These are phyloP conservation scores for Suhomyces wounanorum DNA, from an alignment of 1,139 yeast genomes.

Conservation along the genomic window DNA sequence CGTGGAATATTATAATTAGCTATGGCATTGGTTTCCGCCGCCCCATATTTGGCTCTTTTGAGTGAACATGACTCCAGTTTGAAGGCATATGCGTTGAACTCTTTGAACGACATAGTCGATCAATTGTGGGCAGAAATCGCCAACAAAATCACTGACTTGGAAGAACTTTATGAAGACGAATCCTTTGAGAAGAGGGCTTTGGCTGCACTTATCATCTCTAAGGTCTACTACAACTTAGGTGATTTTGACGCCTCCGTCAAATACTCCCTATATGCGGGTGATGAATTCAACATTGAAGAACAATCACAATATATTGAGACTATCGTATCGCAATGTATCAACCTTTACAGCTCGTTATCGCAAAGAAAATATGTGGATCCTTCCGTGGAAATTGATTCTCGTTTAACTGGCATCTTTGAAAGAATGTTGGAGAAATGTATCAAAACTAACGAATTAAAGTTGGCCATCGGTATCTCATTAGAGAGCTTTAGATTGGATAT, in stretches of 20 bases:
- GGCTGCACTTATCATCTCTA: constrained; percentile 92
- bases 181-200: constrained; percentile 72
- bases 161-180: constrained; percentile 86
- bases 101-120: constrained; percentile 81
- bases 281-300: constrained; percentile 71
- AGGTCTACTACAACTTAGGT: constrained; percentile 93
- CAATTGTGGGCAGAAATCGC: constrained; percentile 98
- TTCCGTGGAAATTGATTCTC: constrained; percentile 53
- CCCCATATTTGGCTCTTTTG: constrained; percentile 86
- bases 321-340: constrained; percentile 89
- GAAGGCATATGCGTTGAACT: constrained; percentile 81
- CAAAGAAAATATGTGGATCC: constrained; percentile 52
- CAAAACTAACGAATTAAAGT: constrained; percentile 65
- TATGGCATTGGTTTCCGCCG: constrained; percentile 75
- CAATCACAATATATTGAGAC: constrained; percentile 90
- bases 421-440: constrained; percentile 84
- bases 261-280: constrained; percentile 84
- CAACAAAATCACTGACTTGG: constrained; percentile 81
- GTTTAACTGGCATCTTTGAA: constrained; percentile 72
- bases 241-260: constrained; percentile 90
- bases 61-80: constrained; percentile 77
- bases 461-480: constrained; percentile 88
- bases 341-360: constrained; percentile 69
- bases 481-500: constrained; percentile 88
- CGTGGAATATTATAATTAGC: constrained; percentile 4